Conservation (phyloP, 768 basidiomycete species). For the Pleurotus djamor region DNA sequence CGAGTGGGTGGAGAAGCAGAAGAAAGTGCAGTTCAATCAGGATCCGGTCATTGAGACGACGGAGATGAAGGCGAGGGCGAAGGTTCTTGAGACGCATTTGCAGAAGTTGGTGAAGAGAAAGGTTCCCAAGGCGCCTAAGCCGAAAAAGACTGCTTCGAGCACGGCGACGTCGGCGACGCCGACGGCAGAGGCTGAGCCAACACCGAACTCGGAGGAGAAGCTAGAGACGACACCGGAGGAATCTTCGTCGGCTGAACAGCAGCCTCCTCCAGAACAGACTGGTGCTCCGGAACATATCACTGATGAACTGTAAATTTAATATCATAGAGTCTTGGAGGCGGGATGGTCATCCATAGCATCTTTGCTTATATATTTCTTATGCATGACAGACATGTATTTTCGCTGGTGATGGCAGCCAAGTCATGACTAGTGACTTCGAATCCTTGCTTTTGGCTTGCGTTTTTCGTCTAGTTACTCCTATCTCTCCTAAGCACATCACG, state of each 20-base stretch:
- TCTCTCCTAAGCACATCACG: too few species aligned
- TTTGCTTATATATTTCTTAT: too few species aligned
- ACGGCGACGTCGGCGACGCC: constrained; percentile 18
- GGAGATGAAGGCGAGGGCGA: constrained; percentile 85
- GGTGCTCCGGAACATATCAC: neutral
- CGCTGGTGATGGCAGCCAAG: too few species aligned
- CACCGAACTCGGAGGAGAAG: too few species aligned
- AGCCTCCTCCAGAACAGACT: constrained; percentile 2
- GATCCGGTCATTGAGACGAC: constrained; percentile 84
- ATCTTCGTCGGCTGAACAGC: neutral
- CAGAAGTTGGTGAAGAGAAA: constrained; percentile 69
- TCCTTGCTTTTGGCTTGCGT: too few species aligned
- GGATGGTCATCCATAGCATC: too few species aligned
- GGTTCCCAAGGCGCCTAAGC: constrained; percentile 61
- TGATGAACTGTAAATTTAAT: constrained; percentile 12
- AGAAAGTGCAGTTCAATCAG: constrained; percentile 65
- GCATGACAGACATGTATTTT: too few species aligned
- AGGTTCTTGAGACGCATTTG: constrained; percentile 74
- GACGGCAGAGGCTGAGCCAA: neutral
- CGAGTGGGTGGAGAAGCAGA: constrained; percentile 81
- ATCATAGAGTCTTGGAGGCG: neutral
- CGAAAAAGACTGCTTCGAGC: constrained; percentile 30
- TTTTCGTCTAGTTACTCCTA: too few species aligned
- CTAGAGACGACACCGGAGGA: constrained; percentile 11
- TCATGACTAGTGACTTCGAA: too few species aligned